These are phyloP conservation scores for Sphenostylis stenocarpa DNA, from an alignment of 306 rosid species.

Conservation along the genomic window DNA sequence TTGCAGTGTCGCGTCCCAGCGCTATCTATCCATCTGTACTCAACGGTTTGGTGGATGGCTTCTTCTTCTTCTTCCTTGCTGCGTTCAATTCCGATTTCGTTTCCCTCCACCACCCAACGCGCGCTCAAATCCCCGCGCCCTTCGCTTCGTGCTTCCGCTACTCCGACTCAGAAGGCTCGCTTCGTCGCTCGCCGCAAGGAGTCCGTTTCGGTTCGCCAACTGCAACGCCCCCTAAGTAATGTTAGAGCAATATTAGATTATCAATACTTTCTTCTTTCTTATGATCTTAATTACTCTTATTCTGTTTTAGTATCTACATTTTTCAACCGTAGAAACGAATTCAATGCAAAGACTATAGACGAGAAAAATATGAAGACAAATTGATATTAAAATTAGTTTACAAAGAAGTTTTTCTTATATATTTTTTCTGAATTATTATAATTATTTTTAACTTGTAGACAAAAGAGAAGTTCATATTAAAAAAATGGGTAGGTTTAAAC, in stretches of 20 bases:
- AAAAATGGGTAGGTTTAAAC: no score
- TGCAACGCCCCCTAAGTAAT: constrained; percentile 86
- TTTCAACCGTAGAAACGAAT: no score
- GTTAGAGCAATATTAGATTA: constrained; percentile 25
- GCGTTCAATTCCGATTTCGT: constrained; percentile 36
- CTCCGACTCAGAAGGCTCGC: constrained; percentile 57
- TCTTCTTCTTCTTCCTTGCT: constrained; percentile 35
- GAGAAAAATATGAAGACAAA: no score
- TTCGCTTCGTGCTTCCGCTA: constrained; percentile 61
- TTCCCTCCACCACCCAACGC: background rate
- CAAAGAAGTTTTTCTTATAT: no score
- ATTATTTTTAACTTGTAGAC: no score
- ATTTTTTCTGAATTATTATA: no score
- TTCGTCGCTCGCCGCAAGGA: constrained; percentile 80
- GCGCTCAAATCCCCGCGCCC: constrained; percentile 34
- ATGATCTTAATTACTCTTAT: background rate
- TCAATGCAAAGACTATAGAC: no score
- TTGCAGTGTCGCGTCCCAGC: background rate
- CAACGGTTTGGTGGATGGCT: constrained; percentile 57
- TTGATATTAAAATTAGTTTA: no score
- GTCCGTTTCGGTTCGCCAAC: constrained; percentile 66
- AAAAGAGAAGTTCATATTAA: no score
- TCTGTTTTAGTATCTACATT: no score
- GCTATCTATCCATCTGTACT: background rate
- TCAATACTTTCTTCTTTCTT: background rate